Base-by-base conservation (phyloP, 768 basidiomycete genomes). In the Trametes cingulata region DNA sequence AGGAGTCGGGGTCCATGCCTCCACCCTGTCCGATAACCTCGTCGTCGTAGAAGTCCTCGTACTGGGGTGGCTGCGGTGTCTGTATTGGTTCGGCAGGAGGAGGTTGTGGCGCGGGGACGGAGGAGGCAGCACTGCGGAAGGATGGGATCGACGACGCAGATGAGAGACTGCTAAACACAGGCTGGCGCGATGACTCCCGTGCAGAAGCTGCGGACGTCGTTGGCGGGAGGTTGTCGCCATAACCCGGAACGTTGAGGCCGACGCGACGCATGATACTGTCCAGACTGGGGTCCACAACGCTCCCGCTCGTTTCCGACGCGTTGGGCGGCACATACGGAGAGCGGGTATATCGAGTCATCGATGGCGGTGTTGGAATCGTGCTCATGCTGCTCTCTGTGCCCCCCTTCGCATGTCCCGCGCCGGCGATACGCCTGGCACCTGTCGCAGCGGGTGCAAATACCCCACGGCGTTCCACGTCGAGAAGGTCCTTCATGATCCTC, bases 211-310 rank as follows among this genome's bases (percentile, higher is more conserved):
- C 43, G 36, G 51, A 45, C 43, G 45, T 19, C 46, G 64, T n/a
- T 47, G 49, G 47, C 39, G 41, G 22, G 36, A 42, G 36, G 27
- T 13, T 33, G 20, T 29, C 42, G 52, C 35, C 41, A n/a, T 50
- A 55, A 1, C 47, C 62, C 3, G 71, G 77, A 41, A 80, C 69
- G 27, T 75, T 74, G 42, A 85, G 74, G 15, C 82, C 85, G 6
- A 86, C 80, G 6, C 82, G 80, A 33, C 81, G 79, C 78, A 91
- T 85, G 80, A 90, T 83, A 56, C 83, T 87, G 60, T 89, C 87
- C 53, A 90, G 69, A 67, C 84, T 88, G 2, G 82, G 72, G 62
- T 88, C 85, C 1, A 76, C 76, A 15, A 80, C 73, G 62, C 76
- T 85, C 42, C 75, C 75, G 58, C 76, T 82, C 13, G 71, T 77